Evolutionary conservation across 2,329 filamentous ascomycete species (phyloP).

Genomic region (Dryadomyces quercus-mongolicae): DNA sequence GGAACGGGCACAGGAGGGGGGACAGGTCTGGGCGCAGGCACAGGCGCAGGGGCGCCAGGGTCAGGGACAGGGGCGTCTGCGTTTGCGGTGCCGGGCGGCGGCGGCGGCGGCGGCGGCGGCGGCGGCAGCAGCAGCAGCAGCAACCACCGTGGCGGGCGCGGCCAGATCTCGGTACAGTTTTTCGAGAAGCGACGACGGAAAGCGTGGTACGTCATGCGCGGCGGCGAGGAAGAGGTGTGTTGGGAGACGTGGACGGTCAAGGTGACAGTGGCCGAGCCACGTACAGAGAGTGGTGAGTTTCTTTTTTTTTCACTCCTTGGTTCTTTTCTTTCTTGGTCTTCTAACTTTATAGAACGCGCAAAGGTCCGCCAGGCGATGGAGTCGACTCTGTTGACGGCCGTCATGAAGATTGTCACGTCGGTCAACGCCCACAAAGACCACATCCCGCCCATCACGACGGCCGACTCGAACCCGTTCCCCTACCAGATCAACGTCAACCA

Average conservation of each 20-base stretch:
- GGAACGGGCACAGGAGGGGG: slow-evolving; percentile 13
- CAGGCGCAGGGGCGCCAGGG: too few species aligned
- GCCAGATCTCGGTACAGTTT: slow-evolving; percentile 79
- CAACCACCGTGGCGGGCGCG: slow-evolving; percentile 45
- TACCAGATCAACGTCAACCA: slow-evolving; percentile 88
- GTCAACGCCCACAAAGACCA: slow-evolving; percentile 88
- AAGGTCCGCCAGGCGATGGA: slow-evolving; percentile 89
- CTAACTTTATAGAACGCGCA: slow-evolving; percentile 50
- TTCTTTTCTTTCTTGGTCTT: background rate
- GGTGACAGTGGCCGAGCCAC: slow-evolving; percentile 81
- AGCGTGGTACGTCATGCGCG: slow-evolving; percentile 58
- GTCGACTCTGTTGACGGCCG: slow-evolving; percentile 73
- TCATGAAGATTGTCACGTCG: slow-evolving; percentile 78
- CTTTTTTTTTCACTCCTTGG: background rate
- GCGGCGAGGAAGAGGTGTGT: slow-evolving; percentile 76
- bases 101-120: slow-evolving; percentile 6
- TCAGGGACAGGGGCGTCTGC: too few species aligned
- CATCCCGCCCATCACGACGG: slow-evolving; percentile 91
- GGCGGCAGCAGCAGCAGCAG: slow-evolving; percentile 35
- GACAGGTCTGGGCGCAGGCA: slow-evolving; percentile 8
- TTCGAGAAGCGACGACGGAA: slow-evolving; percentile 85
- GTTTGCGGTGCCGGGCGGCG: slow-evolving; percentile 47
- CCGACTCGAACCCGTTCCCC: slow-evolving; percentile 84
- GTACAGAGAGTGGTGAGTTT: slow-evolving; percentile 70
- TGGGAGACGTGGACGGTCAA: slow-evolving; percentile 96